These are phyloP conservation scores for Aspergillus viridinutans DNA, from an alignment of 2,329 filamentous ascomycete genomes.

Conservation along the genomic window DNA sequence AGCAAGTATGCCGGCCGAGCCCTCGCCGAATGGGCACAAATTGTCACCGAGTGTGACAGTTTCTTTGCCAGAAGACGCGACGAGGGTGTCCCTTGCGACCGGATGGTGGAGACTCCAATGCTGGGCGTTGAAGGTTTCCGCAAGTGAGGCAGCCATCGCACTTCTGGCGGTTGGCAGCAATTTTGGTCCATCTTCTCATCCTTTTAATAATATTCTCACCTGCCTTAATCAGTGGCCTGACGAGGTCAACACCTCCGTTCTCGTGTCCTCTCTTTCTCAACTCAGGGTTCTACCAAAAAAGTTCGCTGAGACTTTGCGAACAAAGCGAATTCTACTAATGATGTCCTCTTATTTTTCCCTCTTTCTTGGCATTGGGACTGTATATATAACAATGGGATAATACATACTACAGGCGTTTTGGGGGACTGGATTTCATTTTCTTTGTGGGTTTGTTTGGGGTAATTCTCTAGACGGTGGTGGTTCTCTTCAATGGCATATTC, in stretches of 20 bases:
- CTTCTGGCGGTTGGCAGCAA: neutral
- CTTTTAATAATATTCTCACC: neutral
- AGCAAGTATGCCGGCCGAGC: conserved; percentile 60
- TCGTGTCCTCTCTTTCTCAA: neutral
- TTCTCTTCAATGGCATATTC: neutral
- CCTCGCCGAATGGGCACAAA: conserved; percentile 60
- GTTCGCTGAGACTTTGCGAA: neutral
- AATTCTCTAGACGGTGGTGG: neutral
- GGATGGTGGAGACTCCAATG: conserved; percentile 57
- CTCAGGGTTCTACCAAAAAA: neutral
- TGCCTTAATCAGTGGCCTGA: neutral
- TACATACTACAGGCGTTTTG: neutral
- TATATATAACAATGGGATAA: neutral
- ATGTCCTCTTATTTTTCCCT: neutral
- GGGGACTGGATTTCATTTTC: neutral
- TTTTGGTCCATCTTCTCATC: neutral
- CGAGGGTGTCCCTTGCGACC: conserved; percentile 57
- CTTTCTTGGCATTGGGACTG: neutral
- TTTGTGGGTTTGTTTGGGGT: neutral
- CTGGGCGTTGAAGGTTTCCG: conserved; percentile 60
- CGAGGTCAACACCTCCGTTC: neutral
- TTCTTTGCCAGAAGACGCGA: conserved; percentile 60
- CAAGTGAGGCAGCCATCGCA: conserved; percentile 25
- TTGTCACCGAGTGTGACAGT: conserved; percentile 59
- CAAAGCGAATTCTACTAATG: neutral